Percentiles rank a stretch among this genome's conserved stretches.
Conservation (phyloP, 1,284 basidiomycete species). For the Amanita bisporigera region DNA sequence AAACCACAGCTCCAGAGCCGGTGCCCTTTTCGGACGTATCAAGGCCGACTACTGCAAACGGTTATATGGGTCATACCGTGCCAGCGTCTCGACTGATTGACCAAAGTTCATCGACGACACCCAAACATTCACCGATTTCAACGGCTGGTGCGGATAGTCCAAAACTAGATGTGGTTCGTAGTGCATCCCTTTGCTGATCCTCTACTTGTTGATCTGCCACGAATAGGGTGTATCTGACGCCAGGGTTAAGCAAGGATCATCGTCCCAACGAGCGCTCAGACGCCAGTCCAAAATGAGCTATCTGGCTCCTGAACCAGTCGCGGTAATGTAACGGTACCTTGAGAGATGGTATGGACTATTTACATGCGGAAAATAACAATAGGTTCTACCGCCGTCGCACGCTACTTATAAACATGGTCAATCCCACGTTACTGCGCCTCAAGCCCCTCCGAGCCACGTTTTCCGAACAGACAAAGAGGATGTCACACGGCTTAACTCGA, state of each 20-base stretch:
- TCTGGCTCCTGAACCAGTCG: conserved; percentile 1
- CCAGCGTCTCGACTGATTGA: not conserved
- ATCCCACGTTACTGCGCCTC: not conserved
- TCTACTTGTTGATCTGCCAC: not conserved
- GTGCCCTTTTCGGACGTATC: not conserved
- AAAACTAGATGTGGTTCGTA: conserved; percentile 2
- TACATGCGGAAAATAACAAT: not conserved
- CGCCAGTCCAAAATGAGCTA: conserved; percentile 4
- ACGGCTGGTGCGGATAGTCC: not conserved
- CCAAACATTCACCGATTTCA: conserved; percentile 8
- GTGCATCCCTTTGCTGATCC: not conserved
- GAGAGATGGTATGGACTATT: not conserved
- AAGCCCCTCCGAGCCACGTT: not conserved
- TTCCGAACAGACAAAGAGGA: not conserved
- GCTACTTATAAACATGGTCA: not conserved
- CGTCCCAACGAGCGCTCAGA: not conserved
- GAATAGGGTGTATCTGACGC: not conserved
- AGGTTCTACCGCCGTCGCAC: not conserved
- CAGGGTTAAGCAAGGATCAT: not conserved
- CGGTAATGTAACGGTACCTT: not conserved
- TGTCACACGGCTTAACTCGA: not conserved
- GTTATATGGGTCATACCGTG: not conserved
- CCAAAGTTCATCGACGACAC: not conserved
- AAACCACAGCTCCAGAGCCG: not conserved
- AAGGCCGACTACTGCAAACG: not conserved